Evolutionary conservation across 192 early-diverging fungal species (phyloP), one percentile per base, ranked within the genome.

Genomic region (Coemansia sp.): DNA sequence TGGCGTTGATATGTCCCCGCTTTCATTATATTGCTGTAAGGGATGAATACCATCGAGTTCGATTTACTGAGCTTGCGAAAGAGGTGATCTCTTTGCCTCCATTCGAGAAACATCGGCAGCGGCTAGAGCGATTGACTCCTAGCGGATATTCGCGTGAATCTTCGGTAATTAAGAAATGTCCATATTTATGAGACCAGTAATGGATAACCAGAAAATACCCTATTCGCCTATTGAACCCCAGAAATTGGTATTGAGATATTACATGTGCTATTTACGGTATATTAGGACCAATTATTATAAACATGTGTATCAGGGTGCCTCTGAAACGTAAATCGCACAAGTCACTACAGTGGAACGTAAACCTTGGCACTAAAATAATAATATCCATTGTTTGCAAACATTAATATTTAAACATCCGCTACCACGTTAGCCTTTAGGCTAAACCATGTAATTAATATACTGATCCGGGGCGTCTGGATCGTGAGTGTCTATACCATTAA

Each of bases 391-490:
- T 24, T 24, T 24, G 24, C 24, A 24, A 24, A 24, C 24, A 24
- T 24, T 24, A 1, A 24, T 24, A 24, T 24, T 24, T 24, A 24
- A 24, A 24, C 24, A 24, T 24, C 24, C 24, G 1, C 24, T 24
- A 24, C 24, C 24, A 24, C 24, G 24, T 24, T 24, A 24, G 24
- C 24, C 24, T 24, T 24, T 24, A 24, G 24, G 24, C 24, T 24
- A 24, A 24, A 1, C 1, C 24, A 24, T 24, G 24, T 24, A 24
- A 24, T 24, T 24, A 24, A 24, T 24, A 24, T 24, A 24, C 1
- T 24, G 24, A 24, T 24, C 24, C 24, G 24, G 24, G 24, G 24
- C 24, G 24, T 80, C 77, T 18, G 72, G 72, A 3, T 65, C 63
- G 16, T n/a, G 52, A 8, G 50, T 9, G 35, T 43, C 71, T 1